These are phyloP conservation scores for Elongisporangium undulatum DNA, from an alignment of 352 stramenopile species.

Conservation along the genomic window DNA sequence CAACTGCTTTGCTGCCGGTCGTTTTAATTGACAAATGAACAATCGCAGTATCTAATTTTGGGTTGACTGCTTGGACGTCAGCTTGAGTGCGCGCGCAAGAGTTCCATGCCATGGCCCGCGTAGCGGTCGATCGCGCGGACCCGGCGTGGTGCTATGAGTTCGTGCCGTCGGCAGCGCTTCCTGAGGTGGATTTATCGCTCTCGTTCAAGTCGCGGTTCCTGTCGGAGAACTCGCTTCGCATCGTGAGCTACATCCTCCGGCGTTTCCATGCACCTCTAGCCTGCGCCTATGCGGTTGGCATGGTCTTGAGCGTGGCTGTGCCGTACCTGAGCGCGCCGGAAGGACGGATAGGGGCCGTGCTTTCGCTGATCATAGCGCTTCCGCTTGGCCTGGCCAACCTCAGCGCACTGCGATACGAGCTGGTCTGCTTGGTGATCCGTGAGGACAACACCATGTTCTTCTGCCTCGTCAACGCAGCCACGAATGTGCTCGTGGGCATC, in stretches of 20 bases:
- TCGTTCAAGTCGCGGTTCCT: slow-evolving; percentile 27
- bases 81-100: too few relatives aligned
- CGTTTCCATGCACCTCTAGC: slow-evolving; percentile 17
- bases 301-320: slow-evolving; percentile 17
- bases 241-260: slow-evolving; percentile 16
- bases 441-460: slow-evolving; percentile 44
- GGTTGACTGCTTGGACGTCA: too few relatives aligned
- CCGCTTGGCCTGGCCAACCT: slow-evolving; percentile 21
- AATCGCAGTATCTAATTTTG: too few relatives aligned
- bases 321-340: slow-evolving; percentile 11
- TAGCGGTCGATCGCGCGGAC: background rate
- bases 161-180: slow-evolving; percentile 18
- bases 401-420: slow-evolving; percentile 24
- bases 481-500: slow-evolving; percentile 17
- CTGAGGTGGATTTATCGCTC: slow-evolving; percentile 25
- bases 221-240: slow-evolving; percentile 8
- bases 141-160: slow-evolving; percentile 11
- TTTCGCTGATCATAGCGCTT: slow-evolving; percentile 14
- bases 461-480: slow-evolving; percentile 16
- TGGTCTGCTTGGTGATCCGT: slow-evolving; percentile 20
- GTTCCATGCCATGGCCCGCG: background rate
- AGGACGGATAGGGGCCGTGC: slow-evolving; percentile 8
- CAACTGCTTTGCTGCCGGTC: too few relatives aligned
- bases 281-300: slow-evolving; percentile 6
- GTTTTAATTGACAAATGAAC: too few relatives aligned